These are phyloP conservation scores for Corymbia calophylla DNA, from an alignment of 441 rosid genomes.

Conservation along the genomic window DNA sequence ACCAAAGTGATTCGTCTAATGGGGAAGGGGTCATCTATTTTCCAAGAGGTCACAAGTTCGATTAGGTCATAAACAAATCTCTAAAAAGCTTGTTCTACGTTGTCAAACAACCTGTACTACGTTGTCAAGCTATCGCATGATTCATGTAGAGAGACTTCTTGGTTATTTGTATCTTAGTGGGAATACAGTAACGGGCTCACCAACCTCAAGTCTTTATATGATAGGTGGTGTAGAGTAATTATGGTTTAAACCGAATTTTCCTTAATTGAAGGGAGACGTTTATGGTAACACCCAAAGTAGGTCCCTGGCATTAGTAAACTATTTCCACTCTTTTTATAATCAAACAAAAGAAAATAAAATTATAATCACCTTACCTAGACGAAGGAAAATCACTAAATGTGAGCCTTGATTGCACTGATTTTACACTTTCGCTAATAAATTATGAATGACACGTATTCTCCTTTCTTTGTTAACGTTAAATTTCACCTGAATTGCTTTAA, in stretches of 20 bases:
- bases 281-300: background rate
- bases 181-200: background rate
- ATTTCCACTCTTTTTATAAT: background rate
- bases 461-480: too few relatives aligned
- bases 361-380: background rate
- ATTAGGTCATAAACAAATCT: background rate
- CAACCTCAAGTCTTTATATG: too few relatives aligned
- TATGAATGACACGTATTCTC: background rate
- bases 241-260: background rate
- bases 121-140: background rate
- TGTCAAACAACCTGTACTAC: background rate
- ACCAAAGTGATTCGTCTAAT: background rate
- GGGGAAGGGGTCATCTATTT: background rate
- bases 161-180: background rate
- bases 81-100: background rate
- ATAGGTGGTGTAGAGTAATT: background rate
- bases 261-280: background rate
- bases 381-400: background rate
- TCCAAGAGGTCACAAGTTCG: background rate
- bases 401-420: background rate
- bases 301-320: background rate
- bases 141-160: background rate
- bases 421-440: background rate
- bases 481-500: background rate
- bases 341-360: too few relatives aligned